Evolutionary conservation across 768 basidiomycete species (phyloP).

Genomic region (Coprinopsis sp.): DNA sequence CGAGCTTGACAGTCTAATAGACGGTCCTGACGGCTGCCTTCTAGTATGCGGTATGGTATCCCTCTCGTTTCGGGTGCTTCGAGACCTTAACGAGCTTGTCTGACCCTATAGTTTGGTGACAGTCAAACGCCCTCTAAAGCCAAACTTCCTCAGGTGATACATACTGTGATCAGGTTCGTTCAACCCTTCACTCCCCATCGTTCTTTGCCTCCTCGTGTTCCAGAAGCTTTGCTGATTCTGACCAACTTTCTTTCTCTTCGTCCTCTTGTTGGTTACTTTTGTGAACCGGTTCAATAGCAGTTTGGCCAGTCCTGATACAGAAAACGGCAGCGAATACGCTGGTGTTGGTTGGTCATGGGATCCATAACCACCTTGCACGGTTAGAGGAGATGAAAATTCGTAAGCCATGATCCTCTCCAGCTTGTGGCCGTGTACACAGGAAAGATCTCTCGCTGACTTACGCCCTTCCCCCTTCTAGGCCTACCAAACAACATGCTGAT

Average conservation of each 20-base stretch:
- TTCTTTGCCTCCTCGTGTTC: neutral
- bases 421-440: neutral
- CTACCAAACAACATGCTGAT: constrained; percentile 69
- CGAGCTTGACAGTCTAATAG: constrained; percentile 2
- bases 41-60: constrained; percentile 59
- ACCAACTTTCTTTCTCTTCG: neutral
- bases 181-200: constrained; percentile 11
- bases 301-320: constrained; percentile 71
- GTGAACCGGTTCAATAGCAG: constrained; percentile 42
- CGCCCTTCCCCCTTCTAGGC: constrained; percentile 34
- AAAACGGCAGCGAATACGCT: constrained; percentile 64
- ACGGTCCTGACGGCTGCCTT: constrained; percentile 10
- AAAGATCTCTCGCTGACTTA: constrained; percentile 1
- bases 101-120: constrained; percentile 60
- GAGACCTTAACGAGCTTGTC: constrained; percentile 1
- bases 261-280: neutral
- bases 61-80: constrained; percentile 3
- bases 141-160: constrained; percentile 68
- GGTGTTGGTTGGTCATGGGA: constrained; percentile 64
- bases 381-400: constrained; percentile 81
- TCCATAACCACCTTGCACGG: constrained; percentile 50
- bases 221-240: constrained; percentile 1
- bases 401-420: too few relatives aligned
- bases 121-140: constrained; percentile 63
- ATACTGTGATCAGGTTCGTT: constrained; percentile 63